A percentile compares a stretch with the other conserved stretches of the same genome.
phyloP scores from a whole-genome alignment of 176 grass and related monocot species.

The Phyllostachys edulis region DNA sequence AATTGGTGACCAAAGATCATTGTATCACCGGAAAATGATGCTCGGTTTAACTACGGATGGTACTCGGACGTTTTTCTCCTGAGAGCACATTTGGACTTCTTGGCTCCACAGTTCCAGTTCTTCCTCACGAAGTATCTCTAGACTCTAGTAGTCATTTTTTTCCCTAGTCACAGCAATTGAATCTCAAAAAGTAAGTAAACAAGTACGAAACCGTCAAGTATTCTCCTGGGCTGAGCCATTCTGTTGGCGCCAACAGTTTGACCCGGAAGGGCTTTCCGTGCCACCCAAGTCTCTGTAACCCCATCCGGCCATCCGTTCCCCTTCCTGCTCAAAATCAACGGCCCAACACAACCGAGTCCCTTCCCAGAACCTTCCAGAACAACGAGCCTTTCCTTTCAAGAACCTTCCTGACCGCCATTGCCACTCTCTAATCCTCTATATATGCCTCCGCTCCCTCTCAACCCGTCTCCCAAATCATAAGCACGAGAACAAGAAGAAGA shows the following conservation, averaged over 20 bases:
- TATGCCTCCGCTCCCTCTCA: not conserved
- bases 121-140: not conserved
- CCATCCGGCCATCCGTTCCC: not conserved
- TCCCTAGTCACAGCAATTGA: too few species aligned
- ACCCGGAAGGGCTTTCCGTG: not conserved
- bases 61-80: too few species aligned
- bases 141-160: too few species aligned
- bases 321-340: not conserved
- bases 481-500: not conserved
- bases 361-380: slow-evolving; percentile 25
- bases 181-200: too few species aligned
- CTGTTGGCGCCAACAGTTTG: slow-evolving; percentile 1
- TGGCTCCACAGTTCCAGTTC: too few species aligned
- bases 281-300: slow-evolving; percentile 9
- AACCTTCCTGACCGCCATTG: slow-evolving; percentile 29
- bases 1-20: not conserved
- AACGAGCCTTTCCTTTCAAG: not conserved
- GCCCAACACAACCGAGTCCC: not conserved
- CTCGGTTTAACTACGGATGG: too few species aligned
- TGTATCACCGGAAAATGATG: not conserved
- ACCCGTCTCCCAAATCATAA: not conserved
- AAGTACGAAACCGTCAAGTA: too few species aligned
- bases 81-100: too few species aligned
- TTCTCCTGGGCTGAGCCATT: too few species aligned
- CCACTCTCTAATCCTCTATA: slow-evolving; percentile 5